These are phyloP conservation scores for Paecilomyces sp. DNA, from an alignment of 2,329 filamentous ascomycete genomes.

Conservation along the genomic window DNA sequence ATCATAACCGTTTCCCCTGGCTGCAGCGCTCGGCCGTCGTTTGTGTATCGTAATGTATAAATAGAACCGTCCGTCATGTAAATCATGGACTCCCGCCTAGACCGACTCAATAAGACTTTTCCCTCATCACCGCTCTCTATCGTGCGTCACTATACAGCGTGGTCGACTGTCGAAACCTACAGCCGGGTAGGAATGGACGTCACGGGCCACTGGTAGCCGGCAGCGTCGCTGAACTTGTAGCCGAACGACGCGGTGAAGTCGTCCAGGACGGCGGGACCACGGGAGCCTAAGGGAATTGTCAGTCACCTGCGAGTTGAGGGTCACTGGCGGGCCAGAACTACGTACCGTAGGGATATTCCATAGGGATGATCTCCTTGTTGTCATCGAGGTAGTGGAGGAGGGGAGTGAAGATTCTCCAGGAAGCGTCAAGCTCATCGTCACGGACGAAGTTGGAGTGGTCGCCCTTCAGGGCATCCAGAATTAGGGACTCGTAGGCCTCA, in stretches of 20 bases:
- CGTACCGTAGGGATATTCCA: constrained; percentile 99
- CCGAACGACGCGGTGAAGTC: constrained; percentile 98
- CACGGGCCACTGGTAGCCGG: constrained; percentile 91
- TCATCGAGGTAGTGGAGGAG: constrained; percentile 97
- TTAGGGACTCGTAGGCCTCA: constrained; percentile 96
- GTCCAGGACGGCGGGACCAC: constrained; percentile 90
- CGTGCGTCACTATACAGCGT: neutral
- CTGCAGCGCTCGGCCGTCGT: neutral
- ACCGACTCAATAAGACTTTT: neutral
- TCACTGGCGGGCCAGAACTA: constrained; percentile 5
- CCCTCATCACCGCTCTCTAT: neutral
- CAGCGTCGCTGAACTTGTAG: constrained; percentile 97
- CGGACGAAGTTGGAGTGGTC: constrained; percentile 99
- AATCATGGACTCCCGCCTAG: neutral
- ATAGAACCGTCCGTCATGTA: neutral
- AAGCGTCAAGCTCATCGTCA: constrained; percentile 93
- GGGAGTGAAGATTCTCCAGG: constrained; percentile 97
- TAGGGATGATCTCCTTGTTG: constrained; percentile 98
- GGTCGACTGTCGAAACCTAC: constrained; percentile 41
- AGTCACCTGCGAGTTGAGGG: constrained; percentile 2
- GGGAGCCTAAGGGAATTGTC: constrained; percentile 60
- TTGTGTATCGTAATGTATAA: neutral
- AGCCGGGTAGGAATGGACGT: constrained; percentile 73
- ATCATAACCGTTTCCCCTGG: neutral
- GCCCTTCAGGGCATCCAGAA: constrained; percentile 94